A percentile compares a stretch with the other conserved stretches of the same genome.
phyloP scores from a whole-genome alignment of 2,329 filamentous ascomycete species.

The Exophiala dermatitidis region DNA sequence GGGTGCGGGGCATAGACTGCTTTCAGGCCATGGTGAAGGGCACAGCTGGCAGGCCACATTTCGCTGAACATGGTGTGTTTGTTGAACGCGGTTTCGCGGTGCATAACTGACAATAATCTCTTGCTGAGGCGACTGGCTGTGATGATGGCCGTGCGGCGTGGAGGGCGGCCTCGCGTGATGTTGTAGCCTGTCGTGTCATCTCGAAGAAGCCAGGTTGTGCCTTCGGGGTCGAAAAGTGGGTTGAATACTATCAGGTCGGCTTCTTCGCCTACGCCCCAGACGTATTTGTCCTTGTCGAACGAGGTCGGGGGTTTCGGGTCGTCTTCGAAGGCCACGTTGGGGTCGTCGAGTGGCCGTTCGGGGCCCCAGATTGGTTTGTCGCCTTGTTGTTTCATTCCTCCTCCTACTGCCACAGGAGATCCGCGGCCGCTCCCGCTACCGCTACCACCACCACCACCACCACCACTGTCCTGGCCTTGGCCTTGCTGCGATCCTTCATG shows the following conservation, averaged over 20 bases:
- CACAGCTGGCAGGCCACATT: conserved; percentile 87
- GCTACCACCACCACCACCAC: no score
- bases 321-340: conserved; percentile 60
- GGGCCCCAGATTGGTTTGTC: conserved; percentile 79
- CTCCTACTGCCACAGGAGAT: no score
- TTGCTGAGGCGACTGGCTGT: conserved; percentile 78
- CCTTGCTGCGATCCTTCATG: conserved; percentile 27
- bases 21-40: conserved; percentile 87
- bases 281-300: conserved; percentile 71
- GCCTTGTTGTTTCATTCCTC: conserved; percentile 32
- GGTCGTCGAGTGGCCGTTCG: conserved; percentile 56
- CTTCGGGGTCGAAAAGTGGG: conserved; percentile 82
- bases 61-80: conserved; percentile 91
- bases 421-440: no score
- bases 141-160: conserved; percentile 80
- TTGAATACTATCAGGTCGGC: conserved; percentile 89
- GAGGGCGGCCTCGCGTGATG: conserved; percentile 51
- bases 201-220: conserved; percentile 73
- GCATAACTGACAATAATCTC: conserved; percentile 76
- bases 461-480: conserved; percentile 12
- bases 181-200: conserved; percentile 85
- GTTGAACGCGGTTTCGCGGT: conserved; percentile 74
- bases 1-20: conserved; percentile 87
- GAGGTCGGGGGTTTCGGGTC: conserved; percentile 68
- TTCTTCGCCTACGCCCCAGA: conserved; percentile 84